Evolutionary conservation across 2,329 filamentous ascomycete genomes (phyloP), one percentile per base, ranked within the genome.

Genomic region (Phyllosticta citrichinensis): DNA sequence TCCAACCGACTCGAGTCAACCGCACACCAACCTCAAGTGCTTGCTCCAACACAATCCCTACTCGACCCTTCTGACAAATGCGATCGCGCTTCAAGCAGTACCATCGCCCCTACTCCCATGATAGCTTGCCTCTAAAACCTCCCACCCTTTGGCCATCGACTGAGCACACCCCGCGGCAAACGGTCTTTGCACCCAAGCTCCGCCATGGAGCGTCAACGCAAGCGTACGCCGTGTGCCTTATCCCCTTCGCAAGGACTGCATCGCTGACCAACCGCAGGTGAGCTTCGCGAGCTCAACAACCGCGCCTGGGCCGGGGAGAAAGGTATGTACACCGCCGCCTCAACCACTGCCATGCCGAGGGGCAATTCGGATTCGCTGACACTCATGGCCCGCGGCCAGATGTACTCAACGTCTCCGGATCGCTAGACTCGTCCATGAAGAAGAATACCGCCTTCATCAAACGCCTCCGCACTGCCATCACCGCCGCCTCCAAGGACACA

Each of bases 361-460:
- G 63, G 67, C 66, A 64, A 55, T 60, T 56, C 11, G 19, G 25
- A 27, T 57, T 54, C n/a, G 54, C 27, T 33, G 17, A 20, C 52
- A n/a, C 12, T 20, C 10, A 6, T 17, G 12, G 19, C 19, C 20
- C 52, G 10, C n/a, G 11, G 35, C 22, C 66, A 95, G 91, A 89
- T 79, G 78, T 95, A 64, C 91, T 95, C 70, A 76, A 84, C 59
- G 86, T 94, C 67, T 86, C 84, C 74, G 83, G 83, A 70, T 88
- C 89, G 30, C 87, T 97, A 70, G 93, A 97, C 75, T 96, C 93
- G 58, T 94, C 92, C 57, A 81, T 97, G 74, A 97, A 96, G 79
- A 97, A 97, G 80, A 97, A 97, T 70, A 97, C 93, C 3, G 91
- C 92, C 66, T 97, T 97, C 74, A 97, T 97, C 72, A 97, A 96